A percentile compares a stretch with the other conserved stretches of the same genome.
Conservation (phyloP, 2,329 filamentous ascomycete species). For the Arthrobotrys pseudoclavata region DNA sequence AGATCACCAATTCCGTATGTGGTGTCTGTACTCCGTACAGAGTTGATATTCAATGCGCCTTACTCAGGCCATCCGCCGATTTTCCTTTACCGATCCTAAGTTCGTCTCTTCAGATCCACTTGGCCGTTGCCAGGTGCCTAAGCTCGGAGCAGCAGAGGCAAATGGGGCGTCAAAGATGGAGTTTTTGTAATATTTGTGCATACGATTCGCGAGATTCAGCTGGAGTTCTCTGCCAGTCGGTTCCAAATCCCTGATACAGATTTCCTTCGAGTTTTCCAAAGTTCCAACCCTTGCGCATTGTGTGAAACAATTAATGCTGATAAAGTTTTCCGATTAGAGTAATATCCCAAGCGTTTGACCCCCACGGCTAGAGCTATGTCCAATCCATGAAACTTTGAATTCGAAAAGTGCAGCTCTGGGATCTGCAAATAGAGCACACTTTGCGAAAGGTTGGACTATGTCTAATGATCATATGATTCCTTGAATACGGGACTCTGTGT, state of each 20-base stretch:
- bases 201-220: conserved; percentile 27
- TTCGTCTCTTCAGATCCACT: conserved; percentile 31
- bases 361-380: neutral
- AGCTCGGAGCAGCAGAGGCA: conserved; percentile 3
- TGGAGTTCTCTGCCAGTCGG: neutral
- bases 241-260: conserved; percentile 9
- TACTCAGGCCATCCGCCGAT: conserved; percentile 2
- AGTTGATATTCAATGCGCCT: conserved; percentile 27
- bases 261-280: conserved; percentile 5
- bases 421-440: neutral
- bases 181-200: conserved; percentile 1
- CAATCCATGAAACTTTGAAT: neutral
- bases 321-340: conserved; percentile 8
- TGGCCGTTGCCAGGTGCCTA: conserved; percentile 18
- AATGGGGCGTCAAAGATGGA: neutral
- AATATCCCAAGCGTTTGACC: conserved; percentile 13
- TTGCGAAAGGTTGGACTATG: neutral
- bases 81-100: conserved; percentile 17
- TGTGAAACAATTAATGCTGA: conserved; percentile 19
- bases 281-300: neutral
- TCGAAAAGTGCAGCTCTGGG: neutral
- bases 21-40: conserved; percentile 5
- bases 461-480: neutral
- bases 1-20: conserved; percentile 28
- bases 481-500: neutral